Percentiles rank a stretch among this genome's conserved stretches.
phyloP scores from a whole-genome alignment of 1,139 yeast genomes.

The Yamadazyma sp. region DNA sequence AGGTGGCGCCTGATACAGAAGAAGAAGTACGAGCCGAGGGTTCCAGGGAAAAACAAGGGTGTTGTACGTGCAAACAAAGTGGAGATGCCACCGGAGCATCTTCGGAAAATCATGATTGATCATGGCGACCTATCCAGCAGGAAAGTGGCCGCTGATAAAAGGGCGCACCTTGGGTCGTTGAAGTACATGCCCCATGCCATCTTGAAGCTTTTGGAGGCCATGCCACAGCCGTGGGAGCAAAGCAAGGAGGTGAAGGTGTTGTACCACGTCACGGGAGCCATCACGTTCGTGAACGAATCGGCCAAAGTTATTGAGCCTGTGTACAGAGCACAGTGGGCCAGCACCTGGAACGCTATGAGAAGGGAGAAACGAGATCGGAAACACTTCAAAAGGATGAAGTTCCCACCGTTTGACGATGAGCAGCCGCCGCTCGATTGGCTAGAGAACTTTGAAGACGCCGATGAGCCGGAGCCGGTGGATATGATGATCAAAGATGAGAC shows the following conservation, averaged over 20 bases:
- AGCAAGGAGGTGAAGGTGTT: slow-evolving; percentile 81
- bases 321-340: slow-evolving; percentile 93
- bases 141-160: slow-evolving; percentile 81
- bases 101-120: slow-evolving; percentile 78
- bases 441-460: slow-evolving; percentile 73
- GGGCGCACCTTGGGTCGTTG: slow-evolving; percentile 86
- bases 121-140: slow-evolving; percentile 86
- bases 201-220: slow-evolving; percentile 82
- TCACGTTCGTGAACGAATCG: slow-evolving; percentile 88
- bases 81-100: slow-evolving; percentile 93
- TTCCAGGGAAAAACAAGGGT: slow-evolving; percentile 31
- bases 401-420: slow-evolving; percentile 97
- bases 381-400: slow-evolving; percentile 86
- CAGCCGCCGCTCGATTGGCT: slow-evolving; percentile 88
- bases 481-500: slow-evolving; percentile 62
- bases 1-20: slow-evolving; percentile 73
- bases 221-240: slow-evolving; percentile 99
- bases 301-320: slow-evolving; percentile 94
- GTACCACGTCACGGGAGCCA: slow-evolving; percentile 91
- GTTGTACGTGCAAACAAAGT: slow-evolving; percentile 62
- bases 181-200: slow-evolving; percentile 97
- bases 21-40: slow-evolving; percentile 37
- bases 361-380: slow-evolving; percentile 88
- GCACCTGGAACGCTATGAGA: slow-evolving; percentile 91
- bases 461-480: slow-evolving; percentile 68